These are phyloP conservation scores for Aureobasidium vineae DNA, from an alignment of 2,329 filamentous ascomycete species.

Conservation along the genomic window DNA sequence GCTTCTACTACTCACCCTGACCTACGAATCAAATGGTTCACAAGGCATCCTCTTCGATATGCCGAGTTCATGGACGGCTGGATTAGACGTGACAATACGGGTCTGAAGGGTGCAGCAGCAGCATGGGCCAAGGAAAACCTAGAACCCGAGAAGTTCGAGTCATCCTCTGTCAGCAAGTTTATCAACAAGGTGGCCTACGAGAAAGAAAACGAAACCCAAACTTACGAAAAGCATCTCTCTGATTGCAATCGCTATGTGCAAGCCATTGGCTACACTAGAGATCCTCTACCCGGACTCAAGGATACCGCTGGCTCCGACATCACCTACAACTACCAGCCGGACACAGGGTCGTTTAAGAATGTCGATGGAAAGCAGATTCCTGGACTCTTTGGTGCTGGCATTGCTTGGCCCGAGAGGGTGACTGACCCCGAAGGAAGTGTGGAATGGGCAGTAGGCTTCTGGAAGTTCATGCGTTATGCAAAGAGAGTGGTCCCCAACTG, in stretches of 20 bases:
- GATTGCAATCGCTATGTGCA: conserved; percentile 56
- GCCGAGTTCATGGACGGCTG: conserved; percentile 62
- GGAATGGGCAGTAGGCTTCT: conserved; percentile 62
- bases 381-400: conserved; percentile 60
- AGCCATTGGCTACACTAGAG: conserved; percentile 58
- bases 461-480: conserved; percentile 64
- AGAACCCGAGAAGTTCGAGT: conserved; percentile 50
- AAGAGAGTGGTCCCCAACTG: conserved; percentile 56
- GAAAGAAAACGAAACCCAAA: conserved; percentile 51
- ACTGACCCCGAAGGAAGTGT: conserved; percentile 61
- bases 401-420: conserved; percentile 62
- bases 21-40: conserved; percentile 62
- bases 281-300: conserved; percentile 51
- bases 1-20: conserved; percentile 52
- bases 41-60: conserved; percentile 58
- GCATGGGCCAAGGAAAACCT: conserved; percentile 59
- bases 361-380: conserved; percentile 42
- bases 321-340: conserved; percentile 48
- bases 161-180: conserved; percentile 49
- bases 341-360: conserved; percentile 39
- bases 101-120: conserved; percentile 61
- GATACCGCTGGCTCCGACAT: conserved; percentile 37
- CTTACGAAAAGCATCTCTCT: conserved; percentile 50
- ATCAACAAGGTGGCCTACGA: conserved; percentile 42
- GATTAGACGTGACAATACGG: conserved; percentile 65